Evolutionary conservation across 495 filamentous ascomycete species (phyloP), one percentile per base, ranked within the genome.

Genomic region (Copromyces sp.): DNA sequence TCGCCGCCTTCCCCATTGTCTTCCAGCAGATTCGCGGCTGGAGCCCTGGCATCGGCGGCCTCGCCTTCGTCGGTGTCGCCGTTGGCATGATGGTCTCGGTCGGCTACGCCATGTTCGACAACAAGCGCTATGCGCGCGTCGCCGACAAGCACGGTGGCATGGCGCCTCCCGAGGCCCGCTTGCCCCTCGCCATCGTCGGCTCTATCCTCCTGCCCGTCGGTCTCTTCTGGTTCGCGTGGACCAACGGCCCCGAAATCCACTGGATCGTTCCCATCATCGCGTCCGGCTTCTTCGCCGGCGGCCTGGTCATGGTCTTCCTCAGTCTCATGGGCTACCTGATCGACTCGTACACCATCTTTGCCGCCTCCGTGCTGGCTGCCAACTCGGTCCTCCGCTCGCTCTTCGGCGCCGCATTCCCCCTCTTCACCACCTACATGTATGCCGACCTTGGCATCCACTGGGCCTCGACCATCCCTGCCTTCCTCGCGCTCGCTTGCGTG

Each of bases 1-100:
- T 98, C 78, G 92, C 92, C 37, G 93, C 94, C 4, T 97, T 96
- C 81, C 89, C 93, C 47, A 84, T 97, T 72, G 90, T 97, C 44
- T 98, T 94, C 81, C 78, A 88, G 71, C 81, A 87, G 38, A 84
- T 90, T 29, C 90, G 96, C 75, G 88, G 87, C 32, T 91, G 96
- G 82, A 84, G 84, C 9, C 82, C 91, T 4, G 93, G 90, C 79
- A 88, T 93, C 74, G 86, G 88, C 4, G 94, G 94, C 3, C 83
- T 95, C 3, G 89, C 91, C 11, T 97, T 97, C 78, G 76, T 93
- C 38, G 93, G 94, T 37, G 81, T 97, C 7, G 87, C 94, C 69
- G 87, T 95, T 4, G 93, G 94, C 38, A 94, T 96, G 90, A 74
- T 87, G 39, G 70, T 85, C 24, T 91, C 88, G 7, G 89, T 94